Evolutionary conservation across 2,329 filamentous ascomycete genomes (phyloP).

Genomic region (Coleophoma cylindrospora): DNA sequence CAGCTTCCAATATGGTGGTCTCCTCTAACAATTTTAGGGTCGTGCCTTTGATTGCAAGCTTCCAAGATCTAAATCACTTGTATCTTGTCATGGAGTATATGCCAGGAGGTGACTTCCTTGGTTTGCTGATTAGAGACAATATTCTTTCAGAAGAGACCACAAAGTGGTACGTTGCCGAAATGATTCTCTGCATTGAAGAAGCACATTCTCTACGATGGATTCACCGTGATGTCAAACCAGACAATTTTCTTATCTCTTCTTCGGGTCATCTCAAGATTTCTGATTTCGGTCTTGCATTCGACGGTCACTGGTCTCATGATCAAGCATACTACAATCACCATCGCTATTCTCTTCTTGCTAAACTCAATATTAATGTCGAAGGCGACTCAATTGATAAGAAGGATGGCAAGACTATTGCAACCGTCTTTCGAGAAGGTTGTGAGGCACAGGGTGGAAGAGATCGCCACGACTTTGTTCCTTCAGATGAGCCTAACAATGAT

Average conservation of each 20-base stretch:
- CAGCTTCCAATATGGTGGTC: not conserved
- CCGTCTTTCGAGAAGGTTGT: slow-evolving; percentile 30
- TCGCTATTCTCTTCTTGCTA: slow-evolving; percentile 72
- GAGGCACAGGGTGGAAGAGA: slow-evolving; percentile 29
- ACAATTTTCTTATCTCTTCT: slow-evolving; percentile 89
- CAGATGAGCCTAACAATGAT: slow-evolving; percentile 28
- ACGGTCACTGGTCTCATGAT: slow-evolving; percentile 92
- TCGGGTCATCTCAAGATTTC: slow-evolving; percentile 92
- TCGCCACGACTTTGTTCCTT: slow-evolving; percentile 31
- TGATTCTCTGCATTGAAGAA: slow-evolving; percentile 93
- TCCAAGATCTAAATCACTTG: slow-evolving; percentile 78
- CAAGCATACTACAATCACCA: slow-evolving; percentile 81
- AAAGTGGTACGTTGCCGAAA: slow-evolving; percentile 88
- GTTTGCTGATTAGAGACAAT: slow-evolving; percentile 79
- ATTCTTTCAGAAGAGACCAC: slow-evolving; percentile 73
- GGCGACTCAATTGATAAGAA: slow-evolving; percentile 69
- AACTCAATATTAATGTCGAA: slow-evolving; percentile 65
- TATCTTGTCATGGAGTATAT: slow-evolving; percentile 99
- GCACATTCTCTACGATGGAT: slow-evolving; percentile 86
- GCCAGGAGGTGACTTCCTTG: slow-evolving; percentile 92
- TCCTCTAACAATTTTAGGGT: slow-evolving; percentile 47
- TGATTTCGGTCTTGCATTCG: slow-evolving; percentile 92
- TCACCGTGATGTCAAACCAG: slow-evolving; percentile 92
- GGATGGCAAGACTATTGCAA: slow-evolving; percentile 38
- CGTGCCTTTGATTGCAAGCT: slow-evolving; percentile 80